phyloP scores from a whole-genome alignment of 176 grass and related monocot genomes.

The Saccharum officinarum region DNA sequence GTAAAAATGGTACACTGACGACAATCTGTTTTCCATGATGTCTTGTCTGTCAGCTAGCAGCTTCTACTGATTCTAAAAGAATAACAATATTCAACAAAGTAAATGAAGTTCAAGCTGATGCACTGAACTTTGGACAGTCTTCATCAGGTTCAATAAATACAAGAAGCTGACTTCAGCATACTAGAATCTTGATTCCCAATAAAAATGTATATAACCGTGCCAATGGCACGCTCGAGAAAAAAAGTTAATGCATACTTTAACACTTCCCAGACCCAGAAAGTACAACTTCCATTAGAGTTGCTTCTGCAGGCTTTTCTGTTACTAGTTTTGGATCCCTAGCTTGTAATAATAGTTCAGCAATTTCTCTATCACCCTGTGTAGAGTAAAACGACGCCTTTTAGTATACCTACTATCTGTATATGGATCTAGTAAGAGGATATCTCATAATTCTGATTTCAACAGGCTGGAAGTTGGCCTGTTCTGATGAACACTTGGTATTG shows the following conservation, averaged over 20 bases:
- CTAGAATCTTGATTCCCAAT: background rate
- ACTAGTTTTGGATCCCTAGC: background rate
- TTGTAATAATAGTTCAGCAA: background rate
- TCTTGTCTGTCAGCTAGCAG: background rate
- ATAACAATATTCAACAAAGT: background rate
- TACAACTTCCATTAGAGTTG: background rate
- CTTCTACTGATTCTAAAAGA: background rate
- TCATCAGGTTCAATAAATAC: background rate
- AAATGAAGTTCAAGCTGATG: background rate
- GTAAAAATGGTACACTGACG: background rate
- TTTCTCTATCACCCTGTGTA: constrained; percentile 2
- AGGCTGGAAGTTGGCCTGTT: constrained; percentile 51
- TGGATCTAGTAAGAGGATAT: constrained; percentile 42
- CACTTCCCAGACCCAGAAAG: background rate
- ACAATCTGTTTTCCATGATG: background rate
- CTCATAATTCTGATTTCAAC: constrained; percentile 28
- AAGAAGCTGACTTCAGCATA: background rate
- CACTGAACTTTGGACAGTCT: background rate
- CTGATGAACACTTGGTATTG: constrained; percentile 38
- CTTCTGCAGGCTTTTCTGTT: background rate
- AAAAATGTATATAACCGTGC: too few relatives aligned
- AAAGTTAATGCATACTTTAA: background rate
- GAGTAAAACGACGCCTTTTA: background rate
- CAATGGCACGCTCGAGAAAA: too few relatives aligned
- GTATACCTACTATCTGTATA: background rate